Percentiles rank a stretch among this genome's conserved stretches.
Conservation (phyloP, 139 green algal species). For the Tetradesmus lagerheimii region DNA sequence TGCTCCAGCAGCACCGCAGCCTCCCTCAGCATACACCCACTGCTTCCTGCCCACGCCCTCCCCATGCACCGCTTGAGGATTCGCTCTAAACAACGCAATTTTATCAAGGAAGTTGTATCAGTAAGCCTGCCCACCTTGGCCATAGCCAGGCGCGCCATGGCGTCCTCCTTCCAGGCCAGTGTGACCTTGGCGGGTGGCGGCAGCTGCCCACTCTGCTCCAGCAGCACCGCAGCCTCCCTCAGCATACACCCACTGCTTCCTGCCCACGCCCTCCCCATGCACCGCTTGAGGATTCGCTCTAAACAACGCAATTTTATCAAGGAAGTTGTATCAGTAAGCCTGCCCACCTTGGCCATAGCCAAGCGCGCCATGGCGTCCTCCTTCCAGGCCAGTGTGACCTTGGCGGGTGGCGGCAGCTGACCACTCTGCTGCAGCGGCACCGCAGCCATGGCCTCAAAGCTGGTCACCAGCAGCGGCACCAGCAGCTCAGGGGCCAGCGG, state of each 20-base stretch:
- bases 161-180: conserved; percentile 53
- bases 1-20: conserved; percentile 7
- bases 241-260: no score
- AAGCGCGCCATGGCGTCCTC: conserved; percentile 58
- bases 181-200: conserved; percentile 59
- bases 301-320: no score
- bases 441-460: conserved; percentile 42
- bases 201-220: conserved; percentile 41
- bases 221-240: neutral
- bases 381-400: conserved; percentile 56
- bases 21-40: no score
- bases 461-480: conserved; percentile 50
- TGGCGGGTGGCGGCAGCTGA: conserved; percentile 58
- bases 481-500: conserved; percentile 51
- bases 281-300: no score
- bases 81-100: no score
- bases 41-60: no score
- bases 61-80: neutral
- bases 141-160: conserved; percentile 61
- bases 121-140: conserved; percentile 43
- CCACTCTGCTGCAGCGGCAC: conserved; percentile 8
- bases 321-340: neutral
- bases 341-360: conserved; percentile 56
- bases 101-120: no score
- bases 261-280: no score